Evolutionary conservation across 352 stramenopile species (phyloP).

Genomic region (Globisporangium cystogenes): DNA sequence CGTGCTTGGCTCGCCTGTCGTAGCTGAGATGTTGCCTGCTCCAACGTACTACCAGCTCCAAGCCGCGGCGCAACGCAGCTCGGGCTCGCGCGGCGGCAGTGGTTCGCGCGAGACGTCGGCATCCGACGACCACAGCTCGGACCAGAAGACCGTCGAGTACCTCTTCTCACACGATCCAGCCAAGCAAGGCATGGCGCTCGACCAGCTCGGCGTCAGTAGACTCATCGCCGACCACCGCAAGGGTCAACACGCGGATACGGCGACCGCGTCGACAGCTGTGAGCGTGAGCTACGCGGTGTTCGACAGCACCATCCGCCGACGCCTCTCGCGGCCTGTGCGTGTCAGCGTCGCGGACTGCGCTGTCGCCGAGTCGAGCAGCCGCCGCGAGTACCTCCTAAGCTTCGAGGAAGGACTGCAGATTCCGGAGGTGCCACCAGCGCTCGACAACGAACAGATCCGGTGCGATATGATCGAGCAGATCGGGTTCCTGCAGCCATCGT

Average conservation of each 20-base stretch:
- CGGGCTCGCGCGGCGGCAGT: slow-evolving; percentile 2
- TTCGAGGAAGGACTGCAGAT: slow-evolving; percentile 29
- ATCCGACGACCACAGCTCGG: slow-evolving; percentile 10
- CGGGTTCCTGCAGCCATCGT: slow-evolving; percentile 12
- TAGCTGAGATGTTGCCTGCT: slow-evolving; percentile 15
- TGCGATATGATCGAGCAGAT: slow-evolving; percentile 22
- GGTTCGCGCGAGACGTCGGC: slow-evolving; percentile 11
- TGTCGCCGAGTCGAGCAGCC: slow-evolving; percentile 16
- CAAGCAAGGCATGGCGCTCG: slow-evolving; percentile 22
- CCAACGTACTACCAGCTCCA: slow-evolving; percentile 19
- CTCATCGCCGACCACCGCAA: neutral
- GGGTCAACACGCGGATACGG: neutral
- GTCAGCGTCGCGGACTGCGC: slow-evolving; percentile 17
- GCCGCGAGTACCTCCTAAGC: slow-evolving; percentile 22
- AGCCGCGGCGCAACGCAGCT: slow-evolving; percentile 10
- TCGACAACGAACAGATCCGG: slow-evolving; percentile 18
- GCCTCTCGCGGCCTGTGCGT: slow-evolving; percentile 6
- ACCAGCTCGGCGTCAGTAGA: slow-evolving; percentile 17
- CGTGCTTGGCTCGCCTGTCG: slow-evolving; percentile 16
- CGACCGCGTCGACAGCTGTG: neutral
- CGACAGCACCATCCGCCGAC: slow-evolving; percentile 16
- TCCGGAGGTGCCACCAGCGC: slow-evolving; percentile 13
- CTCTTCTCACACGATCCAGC: slow-evolving; percentile 23
- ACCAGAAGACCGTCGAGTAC: slow-evolving; percentile 26
- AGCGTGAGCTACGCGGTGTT: slow-evolving; percentile 14